Evolutionary conservation across 768 basidiomycete genomes (phyloP), one percentile per base, ranked within the genome.

Genomic region (Podaxis carcinomalis): DNA sequence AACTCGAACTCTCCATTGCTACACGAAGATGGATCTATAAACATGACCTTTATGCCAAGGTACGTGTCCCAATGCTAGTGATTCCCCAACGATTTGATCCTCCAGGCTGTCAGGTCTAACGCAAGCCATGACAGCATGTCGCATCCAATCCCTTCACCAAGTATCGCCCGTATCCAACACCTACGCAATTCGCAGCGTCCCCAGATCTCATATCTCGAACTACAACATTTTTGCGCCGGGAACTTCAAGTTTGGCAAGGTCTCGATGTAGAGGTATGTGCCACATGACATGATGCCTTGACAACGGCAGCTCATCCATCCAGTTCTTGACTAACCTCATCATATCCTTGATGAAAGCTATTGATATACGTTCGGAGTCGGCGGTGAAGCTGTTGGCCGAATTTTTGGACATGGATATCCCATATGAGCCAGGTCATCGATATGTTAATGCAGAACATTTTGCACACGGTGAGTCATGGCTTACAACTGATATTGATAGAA

Each of bases 321-420:
- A 94, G 91, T 98, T 95, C 72, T 79, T 98, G 57, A 94, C 92
- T 11, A 90, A 87, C 2, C 92, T 95, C 74, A 92, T 86, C 19
- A 75, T 96, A 55, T 93, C 93, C 1, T 78, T 98, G 66, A 93
- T 98, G 87, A 93, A 93, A 74, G 82, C 91, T 2, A 85, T 97
- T 57, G 95, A 98, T 74, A 90, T 98, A 59, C 91, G 95, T 46
- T 91, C 93, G 11, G 89, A 93, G 73, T 85, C 89, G 40, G 92
- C 94, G 44, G 82, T 98, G 47, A 90, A 88, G 67, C 72, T 92
- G 14, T 78, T 98, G 6, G 81, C 93, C 13, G 95, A 96, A 66
- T 95, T 95, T 74, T 79, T 98, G 51, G 95, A 98, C 69, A 80
- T 92, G 71, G 89, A 88, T 64, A 73, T 75, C 2, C 79, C 82